Conservation (phyloP, 768 basidiomycete genomes). For the Auricularia auricula-judae region DNA sequence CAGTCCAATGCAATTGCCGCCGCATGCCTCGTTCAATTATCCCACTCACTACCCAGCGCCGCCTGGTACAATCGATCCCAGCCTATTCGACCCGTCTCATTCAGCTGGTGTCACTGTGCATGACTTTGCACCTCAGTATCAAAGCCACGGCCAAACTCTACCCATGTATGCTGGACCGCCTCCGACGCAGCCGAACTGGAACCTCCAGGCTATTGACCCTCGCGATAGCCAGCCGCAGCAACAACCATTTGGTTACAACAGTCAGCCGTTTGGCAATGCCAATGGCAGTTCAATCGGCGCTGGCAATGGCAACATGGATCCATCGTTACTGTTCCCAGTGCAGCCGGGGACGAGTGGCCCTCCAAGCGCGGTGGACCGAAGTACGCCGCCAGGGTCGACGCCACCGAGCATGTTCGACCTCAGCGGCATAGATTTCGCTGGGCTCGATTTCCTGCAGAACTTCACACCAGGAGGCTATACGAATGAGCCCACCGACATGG, state of each 20-base stretch:
- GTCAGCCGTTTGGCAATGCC: neutral
- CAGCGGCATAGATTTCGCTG: conserved; percentile 37
- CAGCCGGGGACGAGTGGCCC: neutral
- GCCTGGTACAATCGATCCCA: neutral
- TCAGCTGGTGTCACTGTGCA: neutral
- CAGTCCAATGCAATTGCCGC: neutral
- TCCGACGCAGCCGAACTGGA: neutral
- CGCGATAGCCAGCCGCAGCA: neutral
- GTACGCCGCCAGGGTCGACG: neutral
- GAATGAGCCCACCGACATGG: conserved; percentile 10
- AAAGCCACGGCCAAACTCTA: neutral
- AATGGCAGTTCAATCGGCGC: neutral
- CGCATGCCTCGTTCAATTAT: neutral
- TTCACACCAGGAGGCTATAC: conserved; percentile 40
- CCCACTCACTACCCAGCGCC: neutral
- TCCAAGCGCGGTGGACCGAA: neutral
- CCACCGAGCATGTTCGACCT: neutral
- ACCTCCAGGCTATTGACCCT: neutral
- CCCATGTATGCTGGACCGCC: neutral
- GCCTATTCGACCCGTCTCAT: neutral
- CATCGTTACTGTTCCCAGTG: neutral
- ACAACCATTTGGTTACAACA: neutral
- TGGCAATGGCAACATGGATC: neutral
- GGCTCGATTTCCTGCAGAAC: conserved; percentile 75
- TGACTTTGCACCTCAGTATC: neutral